Percentiles rank a stretch among this genome's conserved stretches.
Evolutionary conservation across 208 protist genomes (phyloP).

Genomic region (Acanthamoeba royreba): DNA sequence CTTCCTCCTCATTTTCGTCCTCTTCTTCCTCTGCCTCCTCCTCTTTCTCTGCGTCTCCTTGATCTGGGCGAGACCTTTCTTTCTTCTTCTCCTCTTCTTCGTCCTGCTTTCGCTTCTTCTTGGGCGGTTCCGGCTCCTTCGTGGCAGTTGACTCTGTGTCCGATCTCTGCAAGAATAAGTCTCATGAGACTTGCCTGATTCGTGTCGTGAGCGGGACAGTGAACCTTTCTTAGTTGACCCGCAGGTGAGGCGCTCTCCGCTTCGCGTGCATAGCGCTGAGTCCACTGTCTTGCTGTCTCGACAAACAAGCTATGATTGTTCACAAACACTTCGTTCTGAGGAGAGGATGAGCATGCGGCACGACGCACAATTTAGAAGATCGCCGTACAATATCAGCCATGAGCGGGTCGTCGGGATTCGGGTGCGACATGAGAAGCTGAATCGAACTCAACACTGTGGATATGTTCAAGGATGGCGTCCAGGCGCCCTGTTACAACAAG

Average conservation of each 20-base stretch:
- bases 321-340: conserved; percentile 15
- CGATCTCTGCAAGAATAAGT: background rate
- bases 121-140: background rate
- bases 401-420: conserved; percentile 73
- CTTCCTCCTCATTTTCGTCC: background rate
- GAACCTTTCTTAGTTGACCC: background rate
- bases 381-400: conserved; percentile 71
- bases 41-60: background rate
- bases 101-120: background rate
- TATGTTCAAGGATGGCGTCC: conserved; percentile 68
- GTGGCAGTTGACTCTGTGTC: background rate
- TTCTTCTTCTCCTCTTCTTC: background rate
- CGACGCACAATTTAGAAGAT: background rate
- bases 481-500: conserved; percentile 45
- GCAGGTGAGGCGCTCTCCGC: background rate
- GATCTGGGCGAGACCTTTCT: background rate
- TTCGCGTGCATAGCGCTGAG: background rate
- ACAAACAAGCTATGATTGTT: background rate
- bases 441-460: conserved; percentile 66
- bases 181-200: background rate
- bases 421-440: conserved; percentile 64
- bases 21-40: conserved; percentile 2
- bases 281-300: background rate
- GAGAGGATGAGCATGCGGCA: background rate
- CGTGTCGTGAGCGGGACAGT: background rate